Percentiles rank a stretch among this genome's conserved stretches.
Evolutionary conservation across 305 asterid species (phyloP).

Genomic region (Rubia balearica): DNA sequence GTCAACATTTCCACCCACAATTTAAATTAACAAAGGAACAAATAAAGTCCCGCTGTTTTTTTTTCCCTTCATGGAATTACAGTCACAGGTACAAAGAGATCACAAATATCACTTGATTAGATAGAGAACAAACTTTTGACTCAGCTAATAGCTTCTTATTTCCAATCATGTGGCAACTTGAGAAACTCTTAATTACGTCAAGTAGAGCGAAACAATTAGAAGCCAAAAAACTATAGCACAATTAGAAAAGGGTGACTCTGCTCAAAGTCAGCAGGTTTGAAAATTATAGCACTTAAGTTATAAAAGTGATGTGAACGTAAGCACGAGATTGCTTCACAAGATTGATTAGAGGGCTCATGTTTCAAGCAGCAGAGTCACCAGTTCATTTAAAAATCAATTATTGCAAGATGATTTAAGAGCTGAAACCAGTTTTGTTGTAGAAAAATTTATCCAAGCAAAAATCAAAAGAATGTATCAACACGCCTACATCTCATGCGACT

Average conservation of each 20-base stretch:
- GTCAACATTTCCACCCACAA: neutral
- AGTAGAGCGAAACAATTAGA: neutral
- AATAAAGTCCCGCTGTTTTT: no score
- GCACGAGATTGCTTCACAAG: neutral
- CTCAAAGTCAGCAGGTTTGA: neutral
- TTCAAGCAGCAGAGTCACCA: neutral
- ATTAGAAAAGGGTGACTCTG: no score
- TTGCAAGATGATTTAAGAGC: neutral
- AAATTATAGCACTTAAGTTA: neutral
- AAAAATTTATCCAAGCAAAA: neutral
- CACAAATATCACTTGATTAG: neutral
- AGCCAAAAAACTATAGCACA: neutral
- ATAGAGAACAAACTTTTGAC: neutral
- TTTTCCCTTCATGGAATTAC: neutral
- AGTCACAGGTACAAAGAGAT: neutral
- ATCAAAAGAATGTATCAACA: neutral
- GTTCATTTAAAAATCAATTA: neutral
- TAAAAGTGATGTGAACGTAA: neutral
- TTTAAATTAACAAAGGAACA: neutral
- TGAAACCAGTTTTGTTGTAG: neutral
- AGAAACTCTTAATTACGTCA: constrained; percentile 1
- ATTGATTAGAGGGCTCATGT: neutral
- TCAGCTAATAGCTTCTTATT: neutral
- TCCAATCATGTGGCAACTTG: neutral
- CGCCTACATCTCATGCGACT: neutral